These are phyloP conservation scores for Ganoderma multipileum DNA, from an alignment of 1,284 basidiomycete species.

Conservation along the genomic window DNA sequence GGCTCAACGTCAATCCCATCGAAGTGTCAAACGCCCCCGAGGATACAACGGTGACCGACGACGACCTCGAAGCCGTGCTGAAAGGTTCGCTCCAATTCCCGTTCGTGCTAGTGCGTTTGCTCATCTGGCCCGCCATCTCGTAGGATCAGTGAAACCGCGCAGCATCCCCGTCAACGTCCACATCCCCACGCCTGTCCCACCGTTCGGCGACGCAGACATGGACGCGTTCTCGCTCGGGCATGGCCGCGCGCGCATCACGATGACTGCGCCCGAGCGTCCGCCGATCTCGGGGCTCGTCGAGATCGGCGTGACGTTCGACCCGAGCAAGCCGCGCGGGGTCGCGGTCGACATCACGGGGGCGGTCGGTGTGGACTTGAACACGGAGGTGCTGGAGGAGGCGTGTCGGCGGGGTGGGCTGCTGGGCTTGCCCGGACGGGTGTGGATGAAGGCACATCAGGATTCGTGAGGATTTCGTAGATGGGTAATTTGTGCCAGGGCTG, in stretches of 20 bases:
- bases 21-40: conserved; percentile 6
- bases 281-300: conserved; percentile 67
- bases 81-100: conserved; percentile 45
- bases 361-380: conserved; percentile 59
- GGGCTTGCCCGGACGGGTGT: conserved; percentile 46
- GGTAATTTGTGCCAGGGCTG: too few relatives aligned
- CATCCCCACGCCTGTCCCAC: conserved; percentile 44
- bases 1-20: conserved; percentile 38
- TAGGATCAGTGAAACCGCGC: conserved; percentile 57
- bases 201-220: conserved; percentile 38
- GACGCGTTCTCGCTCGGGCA: conserved; percentile 36
- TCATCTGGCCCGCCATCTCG: background rate
- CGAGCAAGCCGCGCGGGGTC: conserved; percentile 56
- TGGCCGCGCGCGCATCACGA: conserved; percentile 49
- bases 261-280: conserved; percentile 64
- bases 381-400: conserved; percentile 57
- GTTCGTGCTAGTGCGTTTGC: background rate
- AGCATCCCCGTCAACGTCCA: conserved; percentile 70
- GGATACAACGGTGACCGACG: conserved; percentile 51
- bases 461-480: background rate
- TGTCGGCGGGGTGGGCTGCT: conserved; percentile 45
- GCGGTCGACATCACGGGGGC: conserved; percentile 61
- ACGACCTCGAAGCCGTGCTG: conserved; percentile 62
- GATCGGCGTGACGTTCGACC: conserved; percentile 60
- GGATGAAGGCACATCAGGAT: conserved; percentile 38